phyloP scores from a whole-genome alignment of 116 monocot species.

The Zostera marina region DNA sequence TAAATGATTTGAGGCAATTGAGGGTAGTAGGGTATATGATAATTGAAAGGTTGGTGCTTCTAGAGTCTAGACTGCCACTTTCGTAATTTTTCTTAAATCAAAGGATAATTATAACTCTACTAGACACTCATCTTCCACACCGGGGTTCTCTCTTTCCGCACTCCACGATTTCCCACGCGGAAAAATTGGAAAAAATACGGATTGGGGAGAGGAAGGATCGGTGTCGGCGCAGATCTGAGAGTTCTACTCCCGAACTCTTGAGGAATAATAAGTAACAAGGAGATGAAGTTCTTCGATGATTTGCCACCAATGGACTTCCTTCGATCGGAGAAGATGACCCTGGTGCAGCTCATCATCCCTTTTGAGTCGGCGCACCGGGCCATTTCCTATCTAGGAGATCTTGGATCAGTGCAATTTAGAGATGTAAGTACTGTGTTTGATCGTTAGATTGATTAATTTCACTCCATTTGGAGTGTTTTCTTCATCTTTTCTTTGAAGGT shows the following conservation, averaged over 20 bases:
- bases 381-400: slow-evolving; percentile 73
- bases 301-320: slow-evolving; percentile 29
- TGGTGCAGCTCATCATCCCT: slow-evolving; percentile 90
- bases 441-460: background rate
- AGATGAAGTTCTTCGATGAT: slow-evolving; percentile 6
- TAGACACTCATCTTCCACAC: background rate
- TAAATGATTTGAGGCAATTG: no score
- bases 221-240: background rate
- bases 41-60: no score
- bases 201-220: background rate
- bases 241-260: background rate
- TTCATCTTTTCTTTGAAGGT: background rate
- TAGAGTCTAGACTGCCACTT: no score
- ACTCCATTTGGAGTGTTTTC: background rate
- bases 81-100: no score
- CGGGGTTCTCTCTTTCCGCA: background rate
- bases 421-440: slow-evolving; percentile 30
- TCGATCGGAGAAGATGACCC: slow-evolving; percentile 79
- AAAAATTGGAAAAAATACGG: background rate
- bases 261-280: background rate
- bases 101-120: no score
- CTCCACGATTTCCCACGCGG: background rate
- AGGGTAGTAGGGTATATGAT: no score
- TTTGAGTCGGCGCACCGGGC: slow-evolving; percentile 67
- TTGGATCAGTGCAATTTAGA: slow-evolving; percentile 78